Conservation (phyloP, 2,329 filamentous ascomycete species). For the Ceratocystis ficicola region DNA sequence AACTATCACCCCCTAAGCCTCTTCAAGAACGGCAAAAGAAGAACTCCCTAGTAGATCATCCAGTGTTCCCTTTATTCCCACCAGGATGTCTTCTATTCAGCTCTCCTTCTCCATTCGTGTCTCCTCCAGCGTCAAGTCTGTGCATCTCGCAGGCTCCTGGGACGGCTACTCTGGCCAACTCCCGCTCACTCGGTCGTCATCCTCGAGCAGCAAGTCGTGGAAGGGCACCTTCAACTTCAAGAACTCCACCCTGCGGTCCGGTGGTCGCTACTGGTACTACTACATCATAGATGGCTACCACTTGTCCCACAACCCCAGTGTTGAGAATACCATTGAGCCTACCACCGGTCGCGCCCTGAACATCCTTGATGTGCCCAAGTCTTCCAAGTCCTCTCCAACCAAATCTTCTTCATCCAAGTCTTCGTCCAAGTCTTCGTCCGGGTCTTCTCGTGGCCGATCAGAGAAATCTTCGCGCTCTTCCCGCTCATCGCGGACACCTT, state of each 20-base stretch:
- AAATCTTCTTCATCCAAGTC: constrained; percentile 31
- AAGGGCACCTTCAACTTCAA: constrained; percentile 95
- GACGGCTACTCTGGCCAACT: constrained; percentile 93
- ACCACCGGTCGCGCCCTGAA: constrained; percentile 95
- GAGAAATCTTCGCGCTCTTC: constrained; percentile 36
- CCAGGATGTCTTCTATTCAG: constrained; percentile 77
- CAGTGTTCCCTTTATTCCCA: constrained; percentile 16
- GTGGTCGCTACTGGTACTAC: constrained; percentile 99
- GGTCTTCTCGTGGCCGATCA: constrained; percentile 33
- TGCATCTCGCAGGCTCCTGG: constrained; percentile 95
- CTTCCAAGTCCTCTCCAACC: constrained; percentile 37
- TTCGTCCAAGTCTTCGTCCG: constrained; percentile 33
- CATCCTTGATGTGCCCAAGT: constrained; percentile 77
- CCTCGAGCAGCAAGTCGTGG: constrained; percentile 75
- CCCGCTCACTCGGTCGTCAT: constrained; percentile 72
- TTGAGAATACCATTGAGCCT: constrained; percentile 80
- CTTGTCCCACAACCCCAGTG: constrained; percentile 87
- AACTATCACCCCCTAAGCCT: constrained; percentile 27
- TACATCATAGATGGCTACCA: constrained; percentile 99
- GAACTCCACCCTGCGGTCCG: constrained; percentile 69
- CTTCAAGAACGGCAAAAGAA: constrained; percentile 19
- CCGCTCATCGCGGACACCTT: constrained; percentile 35
- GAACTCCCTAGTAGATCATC: constrained; percentile 20
- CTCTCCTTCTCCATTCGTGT: constrained; percentile 93
- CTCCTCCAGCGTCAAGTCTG: constrained; percentile 91